A percentile compares a stretch with the other conserved stretches of the same genome.
These are phyloP conservation scores for Exsudoporus frostii DNA, from an alignment of 768 basidiomycete genomes.

Conservation along the genomic window DNA sequence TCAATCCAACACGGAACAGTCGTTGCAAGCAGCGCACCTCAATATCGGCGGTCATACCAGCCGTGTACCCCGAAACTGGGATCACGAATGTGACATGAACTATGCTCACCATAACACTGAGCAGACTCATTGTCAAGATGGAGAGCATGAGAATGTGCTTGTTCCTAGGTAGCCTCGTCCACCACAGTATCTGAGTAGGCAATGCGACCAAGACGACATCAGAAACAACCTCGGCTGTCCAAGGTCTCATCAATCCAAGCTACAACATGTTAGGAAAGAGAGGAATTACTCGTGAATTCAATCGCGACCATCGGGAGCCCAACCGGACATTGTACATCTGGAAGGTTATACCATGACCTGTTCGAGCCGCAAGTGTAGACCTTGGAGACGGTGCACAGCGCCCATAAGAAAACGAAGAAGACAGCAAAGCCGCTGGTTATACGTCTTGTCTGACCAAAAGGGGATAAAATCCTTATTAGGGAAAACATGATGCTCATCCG, in stretches of 20 bases:
- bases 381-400: slow-evolving; percentile 1
- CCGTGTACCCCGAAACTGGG: slow-evolving; percentile 1
- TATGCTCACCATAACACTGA: slow-evolving; percentile 8
- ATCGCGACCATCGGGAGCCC: not conserved
- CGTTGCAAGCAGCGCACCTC: slow-evolving; percentile 6
- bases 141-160: slow-evolving; percentile 11
- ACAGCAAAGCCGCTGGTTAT: not conserved
- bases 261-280: not conserved
- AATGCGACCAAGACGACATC: slow-evolving; percentile 10
- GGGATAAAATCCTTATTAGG: slow-evolving; percentile 2
- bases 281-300: slow-evolving; percentile 4
- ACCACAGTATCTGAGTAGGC: slow-evolving; percentile 8
- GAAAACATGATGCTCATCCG: slow-evolving; percentile 20
- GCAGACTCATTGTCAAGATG: slow-evolving; percentile 12
- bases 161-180: not conserved
- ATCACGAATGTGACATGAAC: slow-evolving; percentile 15
- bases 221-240: slow-evolving; percentile 9
- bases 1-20: not conserved
- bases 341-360: slow-evolving; percentile 6
- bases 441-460: not conserved
- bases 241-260: not conserved
- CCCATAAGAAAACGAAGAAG: slow-evolving; percentile 11
- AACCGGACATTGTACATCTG: not conserved
- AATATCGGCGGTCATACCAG: slow-evolving; percentile 12
- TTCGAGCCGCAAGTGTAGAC: slow-evolving; percentile 11